Conservation (phyloP, 2,329 filamentous ascomycete genomes). For the Aspergillus ruber region DNA sequence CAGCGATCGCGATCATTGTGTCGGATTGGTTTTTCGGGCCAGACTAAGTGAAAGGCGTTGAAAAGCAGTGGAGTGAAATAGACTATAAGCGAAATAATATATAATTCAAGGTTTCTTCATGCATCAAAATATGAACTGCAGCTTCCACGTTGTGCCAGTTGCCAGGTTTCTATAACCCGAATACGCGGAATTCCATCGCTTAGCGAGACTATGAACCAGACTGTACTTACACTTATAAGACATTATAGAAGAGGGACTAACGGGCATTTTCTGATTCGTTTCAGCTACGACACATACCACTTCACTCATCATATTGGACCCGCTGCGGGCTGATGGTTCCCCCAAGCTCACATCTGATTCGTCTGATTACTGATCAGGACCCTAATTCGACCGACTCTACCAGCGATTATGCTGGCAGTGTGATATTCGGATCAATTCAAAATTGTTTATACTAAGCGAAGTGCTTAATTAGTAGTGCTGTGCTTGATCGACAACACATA, state of each 20-base stretch:
- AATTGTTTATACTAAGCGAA: neutral
- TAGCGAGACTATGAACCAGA: neutral
- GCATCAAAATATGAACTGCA: too few relatives aligned
- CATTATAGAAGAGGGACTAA: neutral
- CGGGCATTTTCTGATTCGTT: neutral
- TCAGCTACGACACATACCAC: neutral
- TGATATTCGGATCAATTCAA: neutral
- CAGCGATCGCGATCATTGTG: neutral
- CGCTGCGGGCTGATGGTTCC: neutral
- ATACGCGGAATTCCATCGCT: neutral
- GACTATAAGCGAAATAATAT: too few relatives aligned
- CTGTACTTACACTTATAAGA: neutral
- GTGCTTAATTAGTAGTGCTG: neutral
- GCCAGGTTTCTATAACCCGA: too few relatives aligned
- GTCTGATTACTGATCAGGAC: neutral
- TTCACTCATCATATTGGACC: too few relatives aligned
- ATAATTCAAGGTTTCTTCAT: too few relatives aligned
- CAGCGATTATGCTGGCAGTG: neutral
- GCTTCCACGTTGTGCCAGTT: too few relatives aligned
- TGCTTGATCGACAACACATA: neutral
- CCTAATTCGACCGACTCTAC: neutral
- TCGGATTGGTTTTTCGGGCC: slow-evolving; percentile 1
- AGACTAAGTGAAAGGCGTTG: neutral
- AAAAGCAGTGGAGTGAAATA: too few relatives aligned
- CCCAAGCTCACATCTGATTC: neutral